These are phyloP conservation scores for Oryza coarctata DNA, from an alignment of 176 grass and related monocot species.

Conservation along the genomic window DNA sequence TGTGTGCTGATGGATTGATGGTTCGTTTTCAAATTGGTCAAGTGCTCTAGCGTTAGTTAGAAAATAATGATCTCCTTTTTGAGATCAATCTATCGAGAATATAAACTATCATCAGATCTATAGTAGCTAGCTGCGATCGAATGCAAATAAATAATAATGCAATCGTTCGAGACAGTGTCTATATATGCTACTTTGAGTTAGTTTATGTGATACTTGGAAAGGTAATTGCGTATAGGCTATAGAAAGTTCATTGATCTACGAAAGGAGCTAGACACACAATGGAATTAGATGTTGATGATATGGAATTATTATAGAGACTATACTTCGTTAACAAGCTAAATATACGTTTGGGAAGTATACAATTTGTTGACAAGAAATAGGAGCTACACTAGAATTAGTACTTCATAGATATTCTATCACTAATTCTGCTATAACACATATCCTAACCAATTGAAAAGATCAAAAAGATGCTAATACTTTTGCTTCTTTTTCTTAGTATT, in stretches of 20 bases:
- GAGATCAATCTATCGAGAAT: conserved; percentile 28
- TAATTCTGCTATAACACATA: background rate
- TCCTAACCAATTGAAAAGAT: background rate
- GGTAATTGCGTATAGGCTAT: background rate
- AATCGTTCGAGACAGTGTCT: background rate
- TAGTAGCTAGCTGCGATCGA: background rate
- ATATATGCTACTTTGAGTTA: background rate
- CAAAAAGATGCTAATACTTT: background rate
- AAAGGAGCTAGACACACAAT: background rate
- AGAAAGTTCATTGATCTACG: background rate
- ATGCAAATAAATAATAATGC: background rate
- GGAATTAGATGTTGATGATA: background rate
- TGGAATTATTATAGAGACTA: background rate
- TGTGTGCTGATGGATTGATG: background rate
- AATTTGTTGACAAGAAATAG: background rate
- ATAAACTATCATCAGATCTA: conserved; percentile 28
- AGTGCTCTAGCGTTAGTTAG: background rate
- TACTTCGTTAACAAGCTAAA: background rate
- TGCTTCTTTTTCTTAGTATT: background rate
- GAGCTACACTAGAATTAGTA: background rate
- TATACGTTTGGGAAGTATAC: background rate
- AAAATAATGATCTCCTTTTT: conserved; percentile 20
- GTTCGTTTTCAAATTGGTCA: conserved; percentile 30
- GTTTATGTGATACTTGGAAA: conserved; percentile 1
- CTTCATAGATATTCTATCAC: background rate